Conservation (phyloP, 257 asterid genomes). For the Solanum corneliomulleri region DNA sequence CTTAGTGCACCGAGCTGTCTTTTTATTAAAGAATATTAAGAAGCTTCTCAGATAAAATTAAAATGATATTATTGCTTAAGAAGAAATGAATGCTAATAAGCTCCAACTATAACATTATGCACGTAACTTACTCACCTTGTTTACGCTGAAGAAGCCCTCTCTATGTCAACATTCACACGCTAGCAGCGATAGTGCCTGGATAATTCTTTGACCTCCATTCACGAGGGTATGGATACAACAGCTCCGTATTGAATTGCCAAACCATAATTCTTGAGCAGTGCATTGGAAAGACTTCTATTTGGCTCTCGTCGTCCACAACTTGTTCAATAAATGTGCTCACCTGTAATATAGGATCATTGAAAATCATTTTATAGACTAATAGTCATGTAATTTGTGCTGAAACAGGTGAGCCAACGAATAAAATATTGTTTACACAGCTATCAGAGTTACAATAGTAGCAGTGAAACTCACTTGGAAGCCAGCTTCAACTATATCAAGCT, state of each 20-base stretch:
- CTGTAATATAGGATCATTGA: slow-evolving; percentile 18
- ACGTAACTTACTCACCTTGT: neutral
- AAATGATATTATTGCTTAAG: neutral
- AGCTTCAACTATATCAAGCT: slow-evolving; percentile 25
- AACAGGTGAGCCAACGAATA: neutral
- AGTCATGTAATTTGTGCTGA: neutral
- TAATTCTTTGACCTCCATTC: neutral
- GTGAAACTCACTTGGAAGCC: slow-evolving; percentile 40
- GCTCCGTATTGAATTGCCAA: slow-evolving; percentile 35
- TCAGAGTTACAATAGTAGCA: neutral
- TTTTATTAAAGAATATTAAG: neutral
- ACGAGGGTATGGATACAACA: slow-evolving; percentile 7
- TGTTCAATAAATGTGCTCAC: slow-evolving; percentile 61
- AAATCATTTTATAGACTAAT: neutral
- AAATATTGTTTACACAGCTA: neutral
- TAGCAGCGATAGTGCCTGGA: slow-evolving; percentile 11
- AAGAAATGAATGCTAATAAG: neutral
- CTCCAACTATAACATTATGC: neutral
- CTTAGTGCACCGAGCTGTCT: neutral
- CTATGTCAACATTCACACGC: slow-evolving; percentile 6
- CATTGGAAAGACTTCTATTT: slow-evolving; percentile 59
- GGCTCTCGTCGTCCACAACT: slow-evolving; percentile 70
- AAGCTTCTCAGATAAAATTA: neutral
- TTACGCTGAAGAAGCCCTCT: neutral
- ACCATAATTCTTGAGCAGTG: slow-evolving; percentile 39